Evolutionary conservation across 164 flowering plant genomes (phyloP), one percentile per base, ranked within the genome.

Genomic region (Nelumbo lutea): DNA sequence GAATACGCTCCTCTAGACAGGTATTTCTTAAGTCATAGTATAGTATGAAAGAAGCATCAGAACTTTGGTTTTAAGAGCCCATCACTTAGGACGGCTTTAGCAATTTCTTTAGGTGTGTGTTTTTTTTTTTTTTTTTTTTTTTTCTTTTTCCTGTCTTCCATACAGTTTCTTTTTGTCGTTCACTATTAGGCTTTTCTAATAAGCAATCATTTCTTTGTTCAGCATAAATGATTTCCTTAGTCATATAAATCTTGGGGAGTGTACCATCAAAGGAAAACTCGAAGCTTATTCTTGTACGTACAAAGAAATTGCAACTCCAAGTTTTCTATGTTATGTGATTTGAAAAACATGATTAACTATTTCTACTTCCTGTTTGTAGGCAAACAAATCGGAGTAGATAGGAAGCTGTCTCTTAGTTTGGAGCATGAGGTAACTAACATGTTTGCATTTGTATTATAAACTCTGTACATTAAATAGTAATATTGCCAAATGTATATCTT

Each of bases 281-380:
- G 97, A 91, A 83, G 97, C 96, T 62, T 94, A 90, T 78, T 90
- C 97, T 46, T 94, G 98, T 94, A 77, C 81, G 96, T 78, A 11
- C 14, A 15, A 50, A 27, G 27, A 27, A 53, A 27, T 42, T 61
- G n/a, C 7, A 14, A 5, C 45, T 61, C 39, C 27, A 27, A 27
- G 27, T 61, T 10, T 43, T 39, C 9, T 15, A 2, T 68, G 13
- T 15, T 67, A 6, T 9, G 63, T 6, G 11, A 14, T 41, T 6
- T 42, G 14, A 10, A 64, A 57, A 41, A n/a, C 15, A 47, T 2
- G 27, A 27, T 27, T 51, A 46, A 9, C 45, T 41, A 8, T 27
- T 53, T 66, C 68, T 5, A 8, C 44, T 61, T 67, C 70, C 27
- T 68, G 27, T 69, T 74, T 72, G 38, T 66, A 95, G 98, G 98